A percentile compares a stretch with the other conserved stretches of the same genome.
phyloP scores from a whole-genome alignment of 257 asterid species.

The Ilex aquifolium region DNA sequence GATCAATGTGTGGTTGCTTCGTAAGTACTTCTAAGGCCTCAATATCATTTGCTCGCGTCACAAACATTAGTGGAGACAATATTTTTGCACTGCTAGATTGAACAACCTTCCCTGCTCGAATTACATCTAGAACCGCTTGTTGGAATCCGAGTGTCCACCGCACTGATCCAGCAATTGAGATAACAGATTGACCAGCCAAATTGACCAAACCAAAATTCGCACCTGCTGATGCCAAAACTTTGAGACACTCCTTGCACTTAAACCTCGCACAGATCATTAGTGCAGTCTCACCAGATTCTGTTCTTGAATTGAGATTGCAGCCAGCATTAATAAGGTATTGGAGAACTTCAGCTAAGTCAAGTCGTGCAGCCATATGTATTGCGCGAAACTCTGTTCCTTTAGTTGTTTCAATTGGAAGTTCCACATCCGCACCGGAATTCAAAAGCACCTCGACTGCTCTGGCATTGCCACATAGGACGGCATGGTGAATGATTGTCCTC shows the following conservation, averaged over 20 bases:
- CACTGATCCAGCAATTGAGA: slow-evolving; percentile 35
- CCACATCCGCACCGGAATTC: slow-evolving; percentile 42
- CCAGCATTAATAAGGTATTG: slow-evolving; percentile 38
- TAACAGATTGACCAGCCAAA: slow-evolving; percentile 28
- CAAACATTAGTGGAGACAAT: slow-evolving; percentile 46
- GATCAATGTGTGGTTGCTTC: slow-evolving; percentile 33
- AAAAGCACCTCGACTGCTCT: slow-evolving; percentile 48
- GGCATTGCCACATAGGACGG: slow-evolving; percentile 48
- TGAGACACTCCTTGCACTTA: slow-evolving; percentile 47
- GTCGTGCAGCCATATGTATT: slow-evolving; percentile 50
- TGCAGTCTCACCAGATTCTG: slow-evolving; percentile 56
- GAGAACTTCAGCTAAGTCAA: slow-evolving; percentile 34
- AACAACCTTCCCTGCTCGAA: slow-evolving; percentile 38
- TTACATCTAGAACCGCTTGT: slow-evolving; percentile 37
- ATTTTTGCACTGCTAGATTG: slow-evolving; percentile 35
- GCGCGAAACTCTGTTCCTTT: slow-evolving; percentile 28
- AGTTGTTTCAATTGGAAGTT: slow-evolving; percentile 35
- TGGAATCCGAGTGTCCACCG: slow-evolving; percentile 45
- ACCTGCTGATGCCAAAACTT: slow-evolving; percentile 49
- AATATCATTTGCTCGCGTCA: slow-evolving; percentile 39
- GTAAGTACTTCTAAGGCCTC: slow-evolving; percentile 41
- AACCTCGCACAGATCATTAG: slow-evolving; percentile 46
- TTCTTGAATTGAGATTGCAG: slow-evolving; percentile 43
- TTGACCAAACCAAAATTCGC: slow-evolving; percentile 50
- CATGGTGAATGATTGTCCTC: slow-evolving; percentile 61